These are phyloP conservation scores for Penicillium samsonianum DNA, from an alignment of 495 filamentous ascomycete genomes.

Conservation along the genomic window DNA sequence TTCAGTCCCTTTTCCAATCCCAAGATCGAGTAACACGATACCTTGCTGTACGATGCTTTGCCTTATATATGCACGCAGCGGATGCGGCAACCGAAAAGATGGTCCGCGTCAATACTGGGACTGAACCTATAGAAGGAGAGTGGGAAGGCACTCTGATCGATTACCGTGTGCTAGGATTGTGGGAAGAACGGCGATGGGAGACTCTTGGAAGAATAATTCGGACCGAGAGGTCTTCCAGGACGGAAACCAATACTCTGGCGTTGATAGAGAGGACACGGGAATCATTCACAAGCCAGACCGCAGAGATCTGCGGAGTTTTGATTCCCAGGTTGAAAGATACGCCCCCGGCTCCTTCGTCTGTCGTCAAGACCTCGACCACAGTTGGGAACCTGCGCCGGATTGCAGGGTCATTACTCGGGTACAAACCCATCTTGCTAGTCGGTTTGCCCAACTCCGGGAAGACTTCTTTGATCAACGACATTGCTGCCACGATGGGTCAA, in stretches of 20 bases:
- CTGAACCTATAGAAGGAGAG: slow-evolving; percentile 60
- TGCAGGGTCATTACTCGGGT: slow-evolving; percentile 60
- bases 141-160: slow-evolving; percentile 80
- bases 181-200: slow-evolving; percentile 64
- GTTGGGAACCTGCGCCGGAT: slow-evolving; percentile 67
- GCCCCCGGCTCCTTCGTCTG: slow-evolving; percentile 43
- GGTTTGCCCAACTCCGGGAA: slow-evolving; percentile 89
- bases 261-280: slow-evolving; percentile 37
- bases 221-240: slow-evolving; percentile 23
- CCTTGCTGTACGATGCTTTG: slow-evolving; percentile 77
- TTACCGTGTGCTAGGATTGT: slow-evolving; percentile 79
- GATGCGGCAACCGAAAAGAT: slow-evolving; percentile 75
- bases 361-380: slow-evolving; percentile 75
- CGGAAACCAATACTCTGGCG: slow-evolving; percentile 27
- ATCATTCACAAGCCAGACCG: slow-evolving; percentile 52
- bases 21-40: slow-evolving; percentile 64
- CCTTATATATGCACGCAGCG: slow-evolving; percentile 74
- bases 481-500: slow-evolving; percentile 74
- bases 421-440: slow-evolving; percentile 74
- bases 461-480: slow-evolving; percentile 79
- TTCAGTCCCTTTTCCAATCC: slow-evolving; percentile 69
- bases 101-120: slow-evolving; percentile 60
- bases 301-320: slow-evolving; percentile 62
- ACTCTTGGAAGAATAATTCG: slow-evolving; percentile 31
- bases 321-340: slow-evolving; percentile 63